phyloP scores from a whole-genome alignment of 495 filamentous ascomycete genomes.

The Clavariopsis aquatica region DNA sequence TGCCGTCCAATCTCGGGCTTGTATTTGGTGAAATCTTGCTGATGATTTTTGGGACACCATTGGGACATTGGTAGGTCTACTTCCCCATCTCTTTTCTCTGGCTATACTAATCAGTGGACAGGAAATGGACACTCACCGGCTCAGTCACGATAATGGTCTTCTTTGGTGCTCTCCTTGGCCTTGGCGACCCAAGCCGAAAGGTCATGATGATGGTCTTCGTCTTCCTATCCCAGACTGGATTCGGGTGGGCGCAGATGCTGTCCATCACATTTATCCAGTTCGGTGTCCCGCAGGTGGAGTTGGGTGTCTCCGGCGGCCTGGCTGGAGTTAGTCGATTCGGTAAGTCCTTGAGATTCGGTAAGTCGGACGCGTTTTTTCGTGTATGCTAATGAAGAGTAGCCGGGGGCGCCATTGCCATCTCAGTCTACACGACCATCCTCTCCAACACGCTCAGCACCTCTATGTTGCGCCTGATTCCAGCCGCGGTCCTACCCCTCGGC shows the following conservation, averaged over 20 bases:
- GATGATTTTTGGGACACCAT: slow-evolving; percentile 38
- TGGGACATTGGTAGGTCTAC: slow-evolving; percentile 38
- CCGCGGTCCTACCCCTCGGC: slow-evolving; percentile 37
- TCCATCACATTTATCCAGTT: slow-evolving; percentile 40
- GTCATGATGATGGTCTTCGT: slow-evolving; percentile 45
- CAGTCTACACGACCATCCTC: slow-evolving; percentile 39
- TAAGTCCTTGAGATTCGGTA: too few relatives aligned
- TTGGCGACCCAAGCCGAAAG: slow-evolving; percentile 41
- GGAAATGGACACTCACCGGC: slow-evolving; percentile 38
- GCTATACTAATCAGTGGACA: slow-evolving; percentile 11
- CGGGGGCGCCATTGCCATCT: slow-evolving; percentile 42
- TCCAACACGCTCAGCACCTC: slow-evolving; percentile 17
- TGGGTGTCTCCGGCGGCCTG: slow-evolving; percentile 42
- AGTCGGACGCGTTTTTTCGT: too few relatives aligned
- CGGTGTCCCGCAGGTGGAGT: slow-evolving; percentile 39
- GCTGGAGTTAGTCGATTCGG: slow-evolving; percentile 42
- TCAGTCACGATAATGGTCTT: slow-evolving; percentile 39
- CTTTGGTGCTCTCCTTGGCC: slow-evolving; percentile 39
- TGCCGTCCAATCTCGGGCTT: slow-evolving; percentile 23
- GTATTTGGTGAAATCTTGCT: slow-evolving; percentile 43
- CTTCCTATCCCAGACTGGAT: slow-evolving; percentile 41
- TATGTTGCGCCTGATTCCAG: slow-evolving; percentile 22
- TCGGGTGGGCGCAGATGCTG: slow-evolving; percentile 41
- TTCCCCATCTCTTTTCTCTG: background rate
- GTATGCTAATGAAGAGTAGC: too few relatives aligned